phyloP scores from a whole-genome alignment of 1,284 basidiomycete species.

The Naganishia sp. region DNA sequence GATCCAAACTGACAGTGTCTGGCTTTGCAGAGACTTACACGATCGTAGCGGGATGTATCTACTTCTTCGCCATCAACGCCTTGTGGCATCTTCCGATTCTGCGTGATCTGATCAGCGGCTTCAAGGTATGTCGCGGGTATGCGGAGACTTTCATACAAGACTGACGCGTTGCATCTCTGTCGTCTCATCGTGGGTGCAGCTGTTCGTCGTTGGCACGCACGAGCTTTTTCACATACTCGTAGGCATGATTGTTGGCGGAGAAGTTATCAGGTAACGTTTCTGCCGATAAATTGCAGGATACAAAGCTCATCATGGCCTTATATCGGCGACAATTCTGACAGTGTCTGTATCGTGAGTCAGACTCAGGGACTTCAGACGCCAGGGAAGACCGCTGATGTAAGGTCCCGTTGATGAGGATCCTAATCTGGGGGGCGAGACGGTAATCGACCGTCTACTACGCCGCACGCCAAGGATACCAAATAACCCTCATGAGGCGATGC shows the following conservation, averaged over 20 bases:
- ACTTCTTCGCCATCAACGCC: conserved; percentile 46
- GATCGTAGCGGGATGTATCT: conserved; percentile 50
- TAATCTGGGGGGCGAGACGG: conserved; percentile 51
- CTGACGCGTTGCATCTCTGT: not conserved
- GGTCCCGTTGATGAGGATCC: conserved; percentile 40
- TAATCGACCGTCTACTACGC: conserved; percentile 48
- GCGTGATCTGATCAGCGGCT: conserved; percentile 46
- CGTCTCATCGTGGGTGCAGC: conserved; percentile 35
- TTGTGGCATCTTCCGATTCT: conserved; percentile 51
- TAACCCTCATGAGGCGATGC: conserved; percentile 29
- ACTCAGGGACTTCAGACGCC: not conserved
- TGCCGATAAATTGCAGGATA: not conserved
- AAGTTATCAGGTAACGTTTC: conserved; percentile 40
- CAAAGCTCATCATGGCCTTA: no score
- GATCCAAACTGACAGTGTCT: not conserved
- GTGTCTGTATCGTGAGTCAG: conserved; percentile 43
- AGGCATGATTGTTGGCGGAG: conserved; percentile 50
- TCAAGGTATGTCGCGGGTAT: conserved; percentile 43
- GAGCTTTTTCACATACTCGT: conserved; percentile 50
- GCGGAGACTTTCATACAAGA: not conserved
- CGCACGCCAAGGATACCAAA: conserved; percentile 38
- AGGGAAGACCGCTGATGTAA: not conserved
- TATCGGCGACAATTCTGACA: not conserved
- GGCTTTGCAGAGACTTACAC: conserved; percentile 46
- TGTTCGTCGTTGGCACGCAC: conserved; percentile 50